Conservation (phyloP, 257 asterid genomes). For the Solanum acaule region DNA sequence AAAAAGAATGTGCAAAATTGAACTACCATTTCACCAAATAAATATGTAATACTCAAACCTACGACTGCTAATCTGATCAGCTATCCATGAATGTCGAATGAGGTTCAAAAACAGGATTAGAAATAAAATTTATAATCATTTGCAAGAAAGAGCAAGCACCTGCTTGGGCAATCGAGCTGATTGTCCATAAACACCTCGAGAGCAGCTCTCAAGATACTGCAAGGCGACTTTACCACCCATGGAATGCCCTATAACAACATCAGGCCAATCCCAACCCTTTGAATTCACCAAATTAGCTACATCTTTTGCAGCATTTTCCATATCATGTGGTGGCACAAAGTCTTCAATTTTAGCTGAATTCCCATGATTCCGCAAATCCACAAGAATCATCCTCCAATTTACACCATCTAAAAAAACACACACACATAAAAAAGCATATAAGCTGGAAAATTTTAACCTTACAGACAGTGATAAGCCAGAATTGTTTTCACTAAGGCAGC, state of each 20-base stretch:
- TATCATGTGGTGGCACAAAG: constrained; percentile 55
- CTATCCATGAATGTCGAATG: not conserved
- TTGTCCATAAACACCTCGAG: constrained; percentile 53
- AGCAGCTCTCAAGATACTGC: constrained; percentile 77
- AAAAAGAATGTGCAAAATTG: not conserved
- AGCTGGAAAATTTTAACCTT: not conserved
- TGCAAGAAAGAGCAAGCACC: constrained; percentile 30
- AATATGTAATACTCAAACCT: not conserved
- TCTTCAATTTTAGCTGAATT: constrained; percentile 57
- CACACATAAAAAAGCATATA: not conserved
- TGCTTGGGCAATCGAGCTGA: constrained; percentile 54
- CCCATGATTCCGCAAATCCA: constrained; percentile 94
- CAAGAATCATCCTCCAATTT: constrained; percentile 78
- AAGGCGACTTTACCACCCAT: constrained; percentile 95
- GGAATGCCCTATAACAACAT: constrained; percentile 90
- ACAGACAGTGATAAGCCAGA: not conserved
- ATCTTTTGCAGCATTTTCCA: constrained; percentile 78
- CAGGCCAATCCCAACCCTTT: constrained; percentile 84
- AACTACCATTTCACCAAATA: not conserved
- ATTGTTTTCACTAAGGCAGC: not conserved
- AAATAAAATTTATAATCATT: not conserved
- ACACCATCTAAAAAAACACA: constrained; percentile 2
- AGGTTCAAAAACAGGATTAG: not conserved
- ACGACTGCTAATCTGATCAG: not conserved
- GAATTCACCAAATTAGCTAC: constrained; percentile 61